Percentiles rank a stretch among this genome's conserved stretches.
Evolutionary conservation across 2,329 filamentous ascomycete species (phyloP).

Genomic region (Apiospora koreana): DNA sequence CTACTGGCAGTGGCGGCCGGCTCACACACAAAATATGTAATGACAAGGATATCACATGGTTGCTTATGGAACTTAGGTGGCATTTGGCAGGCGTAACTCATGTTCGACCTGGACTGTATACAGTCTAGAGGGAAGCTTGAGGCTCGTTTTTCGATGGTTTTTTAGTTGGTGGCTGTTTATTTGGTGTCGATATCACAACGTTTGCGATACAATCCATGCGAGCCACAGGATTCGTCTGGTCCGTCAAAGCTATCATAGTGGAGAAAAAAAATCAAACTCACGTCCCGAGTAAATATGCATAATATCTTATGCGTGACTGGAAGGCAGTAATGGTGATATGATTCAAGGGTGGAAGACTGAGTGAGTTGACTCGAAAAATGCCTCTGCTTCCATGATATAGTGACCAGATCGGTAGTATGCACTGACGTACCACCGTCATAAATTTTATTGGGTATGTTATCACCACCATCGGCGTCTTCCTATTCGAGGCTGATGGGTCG

Average conservation of each 20-base stretch:
- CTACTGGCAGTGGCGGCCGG: background rate
- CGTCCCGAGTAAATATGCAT: background rate
- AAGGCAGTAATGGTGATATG: background rate
- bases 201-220: background rate
- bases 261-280: background rate
- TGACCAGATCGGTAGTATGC: no score
- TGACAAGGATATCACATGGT: background rate
- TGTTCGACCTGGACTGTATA: background rate
- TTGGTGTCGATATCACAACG: background rate
- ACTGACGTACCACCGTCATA: no score
- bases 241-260: background rate
- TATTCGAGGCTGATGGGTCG: no score
- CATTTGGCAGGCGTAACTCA: background rate
- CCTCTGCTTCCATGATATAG: no score
- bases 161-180: background rate
- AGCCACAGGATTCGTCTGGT: background rate
- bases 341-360: no score
- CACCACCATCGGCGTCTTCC: no score
- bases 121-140: background rate
- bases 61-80: background rate
- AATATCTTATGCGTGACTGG: background rate
- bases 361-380: no score
- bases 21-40: background rate
- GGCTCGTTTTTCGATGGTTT: background rate
- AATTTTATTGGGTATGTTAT: no score